Conservation (phyloP, 1,284 basidiomycete genomes). For the Rhodotorula sp. region DNA sequence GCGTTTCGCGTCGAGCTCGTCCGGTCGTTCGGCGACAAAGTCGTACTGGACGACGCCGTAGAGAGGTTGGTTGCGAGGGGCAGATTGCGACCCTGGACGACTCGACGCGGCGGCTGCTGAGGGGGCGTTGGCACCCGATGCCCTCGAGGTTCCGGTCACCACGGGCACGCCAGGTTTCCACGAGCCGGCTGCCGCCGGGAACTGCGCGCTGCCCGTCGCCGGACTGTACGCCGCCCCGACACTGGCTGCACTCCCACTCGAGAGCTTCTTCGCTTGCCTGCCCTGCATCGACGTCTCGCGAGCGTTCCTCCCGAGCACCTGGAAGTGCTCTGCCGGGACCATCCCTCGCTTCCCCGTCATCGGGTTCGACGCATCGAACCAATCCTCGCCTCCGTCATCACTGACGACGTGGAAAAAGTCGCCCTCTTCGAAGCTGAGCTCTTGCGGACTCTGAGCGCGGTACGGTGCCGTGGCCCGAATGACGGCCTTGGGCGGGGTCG, state of each 20-base stretch:
- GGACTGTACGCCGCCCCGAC: constrained; percentile 23
- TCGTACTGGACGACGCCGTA: constrained; percentile 96
- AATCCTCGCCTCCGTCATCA: constrained; percentile 59
- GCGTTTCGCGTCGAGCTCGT: constrained; percentile 91
- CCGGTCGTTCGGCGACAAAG: constrained; percentile 88
- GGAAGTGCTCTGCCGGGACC: constrained; percentile 81
- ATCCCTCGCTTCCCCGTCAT: constrained; percentile 85
- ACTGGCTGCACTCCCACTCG: constrained; percentile 6
- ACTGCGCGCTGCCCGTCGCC: constrained; percentile 11
- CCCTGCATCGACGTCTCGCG: constrained; percentile 36
- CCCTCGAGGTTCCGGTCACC: not conserved
- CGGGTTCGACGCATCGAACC: constrained; percentile 63
- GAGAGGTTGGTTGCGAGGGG: constrained; percentile 48
- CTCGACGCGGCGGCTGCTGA: not conserved
- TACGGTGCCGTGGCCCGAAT: constrained; percentile 79
- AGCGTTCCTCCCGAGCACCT: constrained; percentile 54
- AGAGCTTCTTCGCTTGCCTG: constrained; percentile 17
- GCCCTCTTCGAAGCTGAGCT: constrained; percentile 87
- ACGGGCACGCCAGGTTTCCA: constrained; percentile 15
- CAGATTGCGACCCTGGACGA: constrained; percentile 39
- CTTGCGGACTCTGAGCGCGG: constrained; percentile 71
- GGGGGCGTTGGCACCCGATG: not conserved
- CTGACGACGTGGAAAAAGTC: constrained; percentile 96
- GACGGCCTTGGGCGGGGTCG: constrained; percentile 84
- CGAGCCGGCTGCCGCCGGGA: not conserved